Conservation (phyloP, 2,329 filamentous ascomycete genomes). For the Aureobasidium sp. region DNA sequence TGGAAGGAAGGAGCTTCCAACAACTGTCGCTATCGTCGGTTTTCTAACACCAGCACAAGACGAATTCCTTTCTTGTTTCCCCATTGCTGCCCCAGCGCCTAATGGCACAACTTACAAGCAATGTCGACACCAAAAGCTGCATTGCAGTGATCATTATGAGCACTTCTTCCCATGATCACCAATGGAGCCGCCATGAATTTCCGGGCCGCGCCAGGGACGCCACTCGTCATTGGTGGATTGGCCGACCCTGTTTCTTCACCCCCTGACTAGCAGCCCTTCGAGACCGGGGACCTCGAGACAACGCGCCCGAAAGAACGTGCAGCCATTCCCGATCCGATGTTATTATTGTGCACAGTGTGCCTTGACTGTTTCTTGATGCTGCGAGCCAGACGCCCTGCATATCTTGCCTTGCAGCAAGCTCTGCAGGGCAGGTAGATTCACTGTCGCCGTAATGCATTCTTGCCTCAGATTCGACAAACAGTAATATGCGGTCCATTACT, state of each 20-base stretch:
- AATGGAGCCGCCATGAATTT: slow-evolving; percentile 6
- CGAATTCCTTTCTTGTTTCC: not conserved
- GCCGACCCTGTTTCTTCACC: not conserved
- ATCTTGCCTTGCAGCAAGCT: not conserved
- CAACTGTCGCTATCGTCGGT: not conserved
- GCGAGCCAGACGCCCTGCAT: not conserved
- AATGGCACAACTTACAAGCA: slow-evolving; percentile 1
- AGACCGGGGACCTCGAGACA: not conserved
- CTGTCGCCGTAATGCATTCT: slow-evolving; percentile 7
- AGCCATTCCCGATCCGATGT: not conserved
- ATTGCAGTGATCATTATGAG: not conserved
- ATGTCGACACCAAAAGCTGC: not conserved
- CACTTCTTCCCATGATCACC: not conserved
- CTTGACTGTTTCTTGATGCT: not conserved
- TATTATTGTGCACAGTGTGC: not conserved
- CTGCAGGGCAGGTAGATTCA: too few species aligned
- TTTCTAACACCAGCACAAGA: not conserved
- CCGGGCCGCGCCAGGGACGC: slow-evolving; percentile 3
- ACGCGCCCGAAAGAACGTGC: slow-evolving; percentile 1
- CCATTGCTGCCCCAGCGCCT: not conserved
- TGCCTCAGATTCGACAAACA: not conserved
- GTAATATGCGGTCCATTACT: not conserved
- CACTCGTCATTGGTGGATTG: slow-evolving; percentile 8
- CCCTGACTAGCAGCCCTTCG: slow-evolving; percentile 2
- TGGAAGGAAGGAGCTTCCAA: not conserved